Percentiles rank a stretch among this genome's conserved stretches.
Evolutionary conservation across 164 flowering plant species (phyloP).

Genomic region (Vitis amurensis): DNA sequence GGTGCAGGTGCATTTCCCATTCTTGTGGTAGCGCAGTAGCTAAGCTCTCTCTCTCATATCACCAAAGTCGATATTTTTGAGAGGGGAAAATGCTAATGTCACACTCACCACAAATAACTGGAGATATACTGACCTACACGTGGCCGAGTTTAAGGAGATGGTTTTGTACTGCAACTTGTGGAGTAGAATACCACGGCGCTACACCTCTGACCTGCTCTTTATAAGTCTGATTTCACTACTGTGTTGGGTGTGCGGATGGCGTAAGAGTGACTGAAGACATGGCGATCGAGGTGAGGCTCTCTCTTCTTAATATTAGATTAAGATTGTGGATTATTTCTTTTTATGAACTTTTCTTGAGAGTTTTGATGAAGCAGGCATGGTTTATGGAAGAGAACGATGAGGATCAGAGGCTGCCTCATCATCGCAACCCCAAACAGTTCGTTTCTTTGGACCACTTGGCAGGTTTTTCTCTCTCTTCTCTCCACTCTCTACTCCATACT

Average conservation of each 20-base stretch:
- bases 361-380: constrained; percentile 65
- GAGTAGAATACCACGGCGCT: background rate
- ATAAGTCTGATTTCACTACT: background rate
- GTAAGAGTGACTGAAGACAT: constrained; percentile 3
- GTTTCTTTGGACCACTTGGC: constrained; percentile 57
- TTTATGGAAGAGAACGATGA: constrained; percentile 71
- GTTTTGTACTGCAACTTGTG: background rate
- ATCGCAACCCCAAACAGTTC: constrained; percentile 51
- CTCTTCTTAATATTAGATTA: background rate
- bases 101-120: constrained; percentile 2
- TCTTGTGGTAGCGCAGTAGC: background rate
- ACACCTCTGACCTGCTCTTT: background rate
- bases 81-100: background rate
- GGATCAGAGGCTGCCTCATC: constrained; percentile 82
- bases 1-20: background rate
- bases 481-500: background rate
- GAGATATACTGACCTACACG: constrained; percentile 13
- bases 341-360: background rate
- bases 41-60: background rate
- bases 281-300: constrained; percentile 37
- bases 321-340: too few relatives aligned
- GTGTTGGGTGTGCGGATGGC: background rate
- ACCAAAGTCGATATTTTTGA: background rate
- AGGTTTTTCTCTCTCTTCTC: constrained; percentile 34
- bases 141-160: background rate